Evolutionary conservation across 208 protist genomes (phyloP), one percentile per base, ranked within the genome.

Genomic region (Spongospora subterranea): DNA sequence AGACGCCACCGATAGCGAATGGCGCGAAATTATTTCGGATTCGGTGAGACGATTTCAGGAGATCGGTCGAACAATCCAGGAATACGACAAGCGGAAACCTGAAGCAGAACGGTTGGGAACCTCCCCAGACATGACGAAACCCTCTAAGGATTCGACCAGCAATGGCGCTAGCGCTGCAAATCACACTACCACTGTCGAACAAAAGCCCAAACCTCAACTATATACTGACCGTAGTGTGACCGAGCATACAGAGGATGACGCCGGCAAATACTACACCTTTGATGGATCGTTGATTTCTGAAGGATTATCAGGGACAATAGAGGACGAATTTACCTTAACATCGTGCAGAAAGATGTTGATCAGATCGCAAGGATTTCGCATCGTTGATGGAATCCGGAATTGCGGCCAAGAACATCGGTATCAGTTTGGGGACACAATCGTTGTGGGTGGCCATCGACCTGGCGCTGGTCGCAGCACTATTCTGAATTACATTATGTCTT

Each of bases 1-100:
- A 6, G 24, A 29, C 13, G 50, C 50, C 50, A 29, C 50, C 13
- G 40, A 82, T 43, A 35, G 17, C 17, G 40, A 82, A 6, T 82
- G 71, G 71, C 71, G 35, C 35, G 17, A 82, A 13, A n/a, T 82
- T n/a, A 82, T 82, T 6, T 6, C n/a, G 71, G 35, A 82, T 6
- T 6, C 71, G 6, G 40, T 82, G 35, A 6, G 11, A n/a, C 35
- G 40, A 43, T 82, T 82, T n/a, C n/a, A 82, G 71, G 35, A 82
- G 71, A 82, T 82, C 71, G 71, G 71, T 13, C 71, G n/a, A 6
- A 6, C 6, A 6, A 6, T 82, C 17, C 71, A 82, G 71, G 71
- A 82, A 20, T 6, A 40, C 71, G 71, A 82, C n/a, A n/a, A n/a
- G n/a, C n/a, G n/a, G n/a, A n/a, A n/a, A 82, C 35, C 24, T 6